A percentile compares a stretch with the other conserved stretches of the same genome.
phyloP scores from a whole-genome alignment of 1,284 basidiomycete species.

The Mycena sp. region DNA sequence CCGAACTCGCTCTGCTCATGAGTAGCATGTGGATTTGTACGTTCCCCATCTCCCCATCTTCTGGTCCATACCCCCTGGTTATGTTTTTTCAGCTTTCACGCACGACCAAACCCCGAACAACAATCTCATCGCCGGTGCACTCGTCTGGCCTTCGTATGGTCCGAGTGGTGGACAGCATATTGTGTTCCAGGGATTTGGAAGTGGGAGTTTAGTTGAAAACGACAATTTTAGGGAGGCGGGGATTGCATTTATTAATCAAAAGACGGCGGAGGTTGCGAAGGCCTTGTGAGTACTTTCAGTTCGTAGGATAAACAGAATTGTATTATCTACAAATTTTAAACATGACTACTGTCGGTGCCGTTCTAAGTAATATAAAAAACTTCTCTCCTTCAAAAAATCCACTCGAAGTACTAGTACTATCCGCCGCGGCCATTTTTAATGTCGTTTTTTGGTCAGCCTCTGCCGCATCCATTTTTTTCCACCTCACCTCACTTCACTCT shows the following conservation, averaged over 20 bases:
- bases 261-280: conserved; percentile 19
- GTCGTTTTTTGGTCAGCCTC: conserved; percentile 16
- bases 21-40: conserved; percentile 22
- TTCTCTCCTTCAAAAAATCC: conserved; percentile 15
- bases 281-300: conserved; percentile 20
- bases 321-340: too few species aligned
- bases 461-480: conserved; percentile 8
- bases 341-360: too few species aligned
- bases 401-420: conserved; percentile 8
- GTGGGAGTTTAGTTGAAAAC: conserved; percentile 19
- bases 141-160: conserved; percentile 21
- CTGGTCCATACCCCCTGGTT: conserved; percentile 18
- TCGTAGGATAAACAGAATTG: too few species aligned
- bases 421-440: conserved; percentile 9
- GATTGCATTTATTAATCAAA: conserved; percentile 24
- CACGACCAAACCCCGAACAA: conserved; percentile 22
- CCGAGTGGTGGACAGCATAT: conserved; percentile 20
- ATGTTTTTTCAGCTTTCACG: conserved; percentile 19
- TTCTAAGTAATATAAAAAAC: conserved; percentile 8
- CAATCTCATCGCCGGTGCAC: conserved; percentile 19
- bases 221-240: conserved; percentile 23
- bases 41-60: conserved; percentile 13
- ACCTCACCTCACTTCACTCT: conserved; percentile 16
- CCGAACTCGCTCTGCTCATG: conserved; percentile 22
- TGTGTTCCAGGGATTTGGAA: conserved; percentile 23